Evolutionary conservation across 805 yeast genomes (phyloP).

Genomic region (Pichia membranifaciens): DNA sequence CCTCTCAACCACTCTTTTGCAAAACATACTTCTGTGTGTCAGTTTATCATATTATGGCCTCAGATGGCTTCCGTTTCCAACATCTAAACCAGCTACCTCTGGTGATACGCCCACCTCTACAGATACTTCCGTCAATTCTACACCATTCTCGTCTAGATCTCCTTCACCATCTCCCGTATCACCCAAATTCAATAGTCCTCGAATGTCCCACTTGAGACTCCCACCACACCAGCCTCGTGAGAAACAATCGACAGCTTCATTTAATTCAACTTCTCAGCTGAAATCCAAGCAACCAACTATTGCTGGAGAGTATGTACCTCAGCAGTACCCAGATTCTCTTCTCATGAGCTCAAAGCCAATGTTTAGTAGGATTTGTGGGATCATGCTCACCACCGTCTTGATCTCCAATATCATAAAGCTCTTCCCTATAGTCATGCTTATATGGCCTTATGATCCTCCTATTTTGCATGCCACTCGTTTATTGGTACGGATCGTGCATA

Average conservation of each 20-base stretch:
- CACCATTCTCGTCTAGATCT: slow-evolving; percentile 9
- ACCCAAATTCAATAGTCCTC: not conserved
- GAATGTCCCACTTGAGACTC: not conserved
- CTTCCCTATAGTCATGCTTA: slow-evolving; percentile 86
- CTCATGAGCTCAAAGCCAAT: not conserved
- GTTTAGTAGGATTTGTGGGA: slow-evolving; percentile 6
- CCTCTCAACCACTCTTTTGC: slow-evolving; percentile 43
- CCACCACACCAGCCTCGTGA: not conserved
- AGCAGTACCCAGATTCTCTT: not conserved
- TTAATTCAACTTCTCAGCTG: not conserved
- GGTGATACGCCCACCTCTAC: not conserved
- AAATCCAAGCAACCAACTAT: not conserved
- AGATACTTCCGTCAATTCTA: not conserved
- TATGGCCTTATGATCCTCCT: slow-evolving; percentile 93
- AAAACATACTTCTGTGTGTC: slow-evolving; percentile 17
- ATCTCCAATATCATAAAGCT: slow-evolving; percentile 75
- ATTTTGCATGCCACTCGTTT: slow-evolving; percentile 37
- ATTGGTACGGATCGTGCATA: slow-evolving; percentile 28
- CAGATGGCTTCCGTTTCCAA: slow-evolving; percentile 26
- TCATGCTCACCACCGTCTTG: slow-evolving; percentile 58
- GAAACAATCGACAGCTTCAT: not conserved
- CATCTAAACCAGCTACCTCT: slow-evolving; percentile 1
- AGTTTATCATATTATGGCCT: slow-evolving; percentile 11
- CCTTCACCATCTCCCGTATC: not conserved
- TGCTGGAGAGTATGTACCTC: not conserved